A percentile compares a stretch with the other conserved stretches of the same genome.
phyloP scores from a whole-genome alignment of 1,284 basidiomycete genomes.

The Lentinula novae-zelandiae region DNA sequence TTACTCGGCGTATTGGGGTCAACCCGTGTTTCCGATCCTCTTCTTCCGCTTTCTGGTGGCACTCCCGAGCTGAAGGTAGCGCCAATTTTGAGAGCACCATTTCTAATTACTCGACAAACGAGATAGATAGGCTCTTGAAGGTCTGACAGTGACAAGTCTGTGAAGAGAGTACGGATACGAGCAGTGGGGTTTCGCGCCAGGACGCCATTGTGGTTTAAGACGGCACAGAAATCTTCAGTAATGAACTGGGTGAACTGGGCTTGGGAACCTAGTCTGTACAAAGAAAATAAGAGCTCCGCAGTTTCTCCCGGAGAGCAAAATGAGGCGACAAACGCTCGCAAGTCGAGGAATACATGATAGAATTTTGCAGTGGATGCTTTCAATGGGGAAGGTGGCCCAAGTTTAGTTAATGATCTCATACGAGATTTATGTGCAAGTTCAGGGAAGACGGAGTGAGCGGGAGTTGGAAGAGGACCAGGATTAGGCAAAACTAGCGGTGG shows the following conservation, averaged over 20 bases:
- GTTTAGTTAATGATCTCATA: slow-evolving; percentile 46
- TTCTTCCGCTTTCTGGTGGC: slow-evolving; percentile 42
- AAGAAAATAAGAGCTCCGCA: slow-evolving; percentile 90
- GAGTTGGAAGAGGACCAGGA: slow-evolving; percentile 48
- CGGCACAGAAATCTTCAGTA: slow-evolving; percentile 90
- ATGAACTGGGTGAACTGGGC: slow-evolving; percentile 85
- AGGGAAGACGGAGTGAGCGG: slow-evolving; percentile 65
- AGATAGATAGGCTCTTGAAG: slow-evolving; percentile 82
- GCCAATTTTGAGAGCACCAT: slow-evolving; percentile 81
- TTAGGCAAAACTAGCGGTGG: slow-evolving; percentile 34
- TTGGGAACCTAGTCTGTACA: slow-evolving; percentile 79
- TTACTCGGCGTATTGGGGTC: slow-evolving; percentile 26
- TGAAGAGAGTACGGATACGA: slow-evolving; percentile 83
- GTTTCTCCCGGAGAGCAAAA: slow-evolving; percentile 89
- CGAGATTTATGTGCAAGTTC: slow-evolving; percentile 47
- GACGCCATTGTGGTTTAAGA: slow-evolving; percentile 90
- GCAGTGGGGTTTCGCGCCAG: slow-evolving; percentile 69
- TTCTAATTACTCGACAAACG: slow-evolving; percentile 88
- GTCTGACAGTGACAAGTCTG: slow-evolving; percentile 83
- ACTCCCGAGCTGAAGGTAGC: slow-evolving; percentile 49
- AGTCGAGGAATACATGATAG: slow-evolving; percentile 86
- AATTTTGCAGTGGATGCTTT: slow-evolving; percentile 63
- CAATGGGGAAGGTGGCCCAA: slow-evolving; percentile 28
- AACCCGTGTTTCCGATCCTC: slow-evolving; percentile 49
- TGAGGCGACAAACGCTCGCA: slow-evolving; percentile 89